Percentiles rank a stretch among this genome's conserved stretches.
Evolutionary conservation across 192 early-diverging fungal genomes (phyloP).

Genomic region (Kickxella alabastrina): DNA sequence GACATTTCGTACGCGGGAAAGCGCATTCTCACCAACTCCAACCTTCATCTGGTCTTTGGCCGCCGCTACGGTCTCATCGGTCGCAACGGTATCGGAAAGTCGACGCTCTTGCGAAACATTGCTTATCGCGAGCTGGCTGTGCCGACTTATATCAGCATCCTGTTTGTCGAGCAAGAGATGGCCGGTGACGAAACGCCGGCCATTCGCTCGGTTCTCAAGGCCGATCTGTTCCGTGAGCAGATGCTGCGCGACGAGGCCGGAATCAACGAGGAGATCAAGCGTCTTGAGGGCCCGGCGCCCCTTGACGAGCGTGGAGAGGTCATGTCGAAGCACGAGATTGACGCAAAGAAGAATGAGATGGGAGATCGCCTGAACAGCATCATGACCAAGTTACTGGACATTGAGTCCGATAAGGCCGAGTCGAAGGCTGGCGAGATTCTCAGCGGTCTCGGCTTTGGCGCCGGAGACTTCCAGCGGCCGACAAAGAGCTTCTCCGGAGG

Average conservation of each 20-base stretch:
- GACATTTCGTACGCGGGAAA: slow-evolving; percentile 94
- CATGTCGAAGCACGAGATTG: slow-evolving; percentile 54
- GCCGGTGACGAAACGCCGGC: slow-evolving; percentile 84
- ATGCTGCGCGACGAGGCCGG: slow-evolving; percentile 78
- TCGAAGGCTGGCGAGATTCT: slow-evolving; percentile 92
- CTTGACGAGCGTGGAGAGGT: slow-evolving; percentile 50
- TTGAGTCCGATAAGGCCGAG: slow-evolving; percentile 97
- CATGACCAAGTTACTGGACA: slow-evolving; percentile 83
- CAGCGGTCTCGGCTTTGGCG: slow-evolving; percentile 91
- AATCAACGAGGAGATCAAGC: slow-evolving; percentile 55
- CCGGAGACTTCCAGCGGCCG: slow-evolving; percentile 69
- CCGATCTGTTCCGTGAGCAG: slow-evolving; percentile 88
- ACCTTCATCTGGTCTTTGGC: slow-evolving; percentile 77
- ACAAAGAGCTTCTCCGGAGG: slow-evolving; percentile 98
- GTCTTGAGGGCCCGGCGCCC: slow-evolving; percentile 30
- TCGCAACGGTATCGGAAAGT: slow-evolving; percentile 85
- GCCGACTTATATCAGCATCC: slow-evolving; percentile 86
- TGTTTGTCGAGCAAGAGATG: slow-evolving; percentile 99
- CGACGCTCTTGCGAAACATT: slow-evolving; percentile 73
- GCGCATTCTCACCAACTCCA: slow-evolving; percentile 86
- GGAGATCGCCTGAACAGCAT: slow-evolving; percentile 70
- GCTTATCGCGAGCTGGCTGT: slow-evolving; percentile 81
- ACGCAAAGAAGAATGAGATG: slow-evolving; percentile 55
- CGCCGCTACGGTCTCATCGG: slow-evolving; percentile 96
- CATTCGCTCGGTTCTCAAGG: slow-evolving; percentile 83